Evolutionary conservation across 441 rosid species (phyloP).

Genomic region (Viola pubescens): DNA sequence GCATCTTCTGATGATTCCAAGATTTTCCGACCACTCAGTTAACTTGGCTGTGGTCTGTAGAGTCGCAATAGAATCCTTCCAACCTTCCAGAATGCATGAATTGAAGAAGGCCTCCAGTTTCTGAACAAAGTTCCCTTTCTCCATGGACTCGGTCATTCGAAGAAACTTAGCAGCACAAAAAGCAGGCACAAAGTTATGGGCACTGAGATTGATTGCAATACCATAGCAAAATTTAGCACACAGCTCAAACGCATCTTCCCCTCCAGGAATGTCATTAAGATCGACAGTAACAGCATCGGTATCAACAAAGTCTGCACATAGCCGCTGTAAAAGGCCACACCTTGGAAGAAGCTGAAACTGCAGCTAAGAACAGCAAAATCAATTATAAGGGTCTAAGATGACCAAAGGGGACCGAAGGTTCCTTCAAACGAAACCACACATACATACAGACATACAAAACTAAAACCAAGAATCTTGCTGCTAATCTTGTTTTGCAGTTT

Average conservation of each 20-base stretch:
- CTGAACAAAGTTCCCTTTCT: slow-evolving; percentile 63
- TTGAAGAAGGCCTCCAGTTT: slow-evolving; percentile 90
- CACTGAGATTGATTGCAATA: slow-evolving; percentile 76
- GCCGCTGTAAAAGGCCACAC: slow-evolving; percentile 68
- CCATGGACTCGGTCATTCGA: slow-evolving; percentile 77
- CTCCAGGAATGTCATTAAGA: slow-evolving; percentile 89
- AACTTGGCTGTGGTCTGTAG: slow-evolving; percentile 61
- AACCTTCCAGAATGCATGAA: slow-evolving; percentile 87
- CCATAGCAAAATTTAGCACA: slow-evolving; percentile 96
- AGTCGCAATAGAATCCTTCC: slow-evolving; percentile 84
- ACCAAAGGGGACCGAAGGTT: not conserved
- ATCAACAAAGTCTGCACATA: slow-evolving; percentile 44
- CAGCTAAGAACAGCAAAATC: slow-evolving; percentile 35
- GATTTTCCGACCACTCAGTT: slow-evolving; percentile 87
- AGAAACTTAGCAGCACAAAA: slow-evolving; percentile 91
- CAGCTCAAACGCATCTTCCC: slow-evolving; percentile 86
- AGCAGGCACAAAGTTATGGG: slow-evolving; percentile 73
- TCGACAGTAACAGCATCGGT: slow-evolving; percentile 47
- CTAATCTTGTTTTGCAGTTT: too few relatives aligned
- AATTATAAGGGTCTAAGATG: slow-evolving; percentile 6
- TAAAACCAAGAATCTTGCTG: too few relatives aligned
- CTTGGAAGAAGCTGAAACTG: slow-evolving; percentile 86
- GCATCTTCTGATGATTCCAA: slow-evolving; percentile 78
- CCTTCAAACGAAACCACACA: too few relatives aligned
- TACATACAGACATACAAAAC: too few relatives aligned